These are phyloP conservation scores for Cladochytrium replicatum DNA, from an alignment of 192 early-diverging fungal species.

Conservation along the genomic window DNA sequence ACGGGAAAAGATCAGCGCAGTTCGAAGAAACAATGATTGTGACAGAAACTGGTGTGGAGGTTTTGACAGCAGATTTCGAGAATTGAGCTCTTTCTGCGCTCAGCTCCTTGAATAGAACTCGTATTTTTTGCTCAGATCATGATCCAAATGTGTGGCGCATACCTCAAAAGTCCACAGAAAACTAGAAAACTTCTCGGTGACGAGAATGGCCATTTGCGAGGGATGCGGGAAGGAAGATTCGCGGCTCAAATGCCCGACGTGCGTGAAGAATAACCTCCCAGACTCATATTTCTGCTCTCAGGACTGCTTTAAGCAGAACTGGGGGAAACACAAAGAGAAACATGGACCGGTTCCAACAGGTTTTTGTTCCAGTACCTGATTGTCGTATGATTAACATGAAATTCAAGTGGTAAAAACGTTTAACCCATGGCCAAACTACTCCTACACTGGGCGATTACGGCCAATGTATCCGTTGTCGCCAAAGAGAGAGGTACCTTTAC, in stretches of 20 bases:
- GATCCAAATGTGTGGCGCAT: neutral
- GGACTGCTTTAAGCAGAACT: slow-evolving; percentile 32
- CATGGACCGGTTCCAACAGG: slow-evolving; percentile 41
- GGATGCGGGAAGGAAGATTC: slow-evolving; percentile 18
- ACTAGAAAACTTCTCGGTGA: too few relatives aligned
- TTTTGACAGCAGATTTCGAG: slow-evolving; percentile 61
- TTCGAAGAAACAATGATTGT: slow-evolving; percentile 95
- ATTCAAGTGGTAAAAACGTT: slow-evolving; percentile 10
- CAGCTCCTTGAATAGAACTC: too few relatives aligned
- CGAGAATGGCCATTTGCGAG: slow-evolving; percentile 14
- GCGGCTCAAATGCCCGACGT: slow-evolving; percentile 27
- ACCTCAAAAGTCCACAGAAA: neutral
- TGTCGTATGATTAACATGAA: neutral
- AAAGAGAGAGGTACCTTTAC: slow-evolving; percentile 23
- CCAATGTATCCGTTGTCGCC: slow-evolving; percentile 39
- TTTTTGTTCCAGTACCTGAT: neutral
- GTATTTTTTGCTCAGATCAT: too few relatives aligned
- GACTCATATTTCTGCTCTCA: slow-evolving; percentile 27
- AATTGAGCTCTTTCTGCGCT: neutral
- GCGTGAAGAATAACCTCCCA: slow-evolving; percentile 21
- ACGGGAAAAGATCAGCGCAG: slow-evolving; percentile 93
- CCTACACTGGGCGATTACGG: slow-evolving; percentile 36
- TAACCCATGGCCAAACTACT: slow-evolving; percentile 37
- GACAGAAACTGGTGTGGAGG: slow-evolving; percentile 83
- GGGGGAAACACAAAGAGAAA: slow-evolving; percentile 36